These are phyloP conservation scores for Cytospora piceicola DNA, from an alignment of 2,329 filamentous ascomycete species.

Conservation along the genomic window DNA sequence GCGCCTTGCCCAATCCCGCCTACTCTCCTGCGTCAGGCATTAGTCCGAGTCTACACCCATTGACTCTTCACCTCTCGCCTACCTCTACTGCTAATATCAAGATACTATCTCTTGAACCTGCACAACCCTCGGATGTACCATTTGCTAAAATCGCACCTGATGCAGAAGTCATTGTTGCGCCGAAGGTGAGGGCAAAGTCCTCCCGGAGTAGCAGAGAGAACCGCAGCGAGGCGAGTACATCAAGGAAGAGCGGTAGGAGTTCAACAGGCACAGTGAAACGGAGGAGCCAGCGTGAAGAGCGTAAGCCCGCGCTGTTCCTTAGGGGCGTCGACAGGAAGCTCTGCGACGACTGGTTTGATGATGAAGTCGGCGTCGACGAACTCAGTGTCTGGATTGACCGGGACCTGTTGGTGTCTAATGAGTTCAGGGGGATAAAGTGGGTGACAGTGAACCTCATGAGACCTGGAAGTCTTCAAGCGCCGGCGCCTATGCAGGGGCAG, in stretches of 20 bases:
- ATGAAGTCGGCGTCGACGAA: constrained; percentile 58
- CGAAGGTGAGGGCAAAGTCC: constrained; percentile 79
- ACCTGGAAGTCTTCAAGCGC: constrained; percentile 74
- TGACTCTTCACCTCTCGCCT: constrained; percentile 91
- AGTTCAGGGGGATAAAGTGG: constrained; percentile 76
- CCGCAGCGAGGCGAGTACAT: constrained; percentile 78
- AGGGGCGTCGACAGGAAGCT: constrained; percentile 74
- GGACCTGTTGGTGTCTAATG: constrained; percentile 72
- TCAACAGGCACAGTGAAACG: constrained; percentile 68
- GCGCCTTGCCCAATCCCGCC: constrained; percentile 85
- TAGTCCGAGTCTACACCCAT: constrained; percentile 67
- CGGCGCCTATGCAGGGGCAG: constrained; percentile 69
- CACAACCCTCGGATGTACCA: constrained; percentile 66
- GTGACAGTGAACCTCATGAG: constrained; percentile 85
- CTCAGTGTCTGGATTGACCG: constrained; percentile 85
- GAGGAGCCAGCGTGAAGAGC: constrained; percentile 62
- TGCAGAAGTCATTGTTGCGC: constrained; percentile 95
- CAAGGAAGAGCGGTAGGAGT: constrained; percentile 78
- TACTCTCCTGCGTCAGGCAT: constrained; percentile 58
- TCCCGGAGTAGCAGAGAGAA: constrained; percentile 71
- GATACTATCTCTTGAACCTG: constrained; percentile 80
- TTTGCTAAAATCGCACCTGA: constrained; percentile 95
- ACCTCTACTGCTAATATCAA: constrained; percentile 94
- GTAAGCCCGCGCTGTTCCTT: constrained; percentile 72
- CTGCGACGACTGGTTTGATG: constrained; percentile 78